phyloP scores from a whole-genome alignment of 2,329 filamentous ascomycete genomes.

The Aspergillus fumigatus region DNA sequence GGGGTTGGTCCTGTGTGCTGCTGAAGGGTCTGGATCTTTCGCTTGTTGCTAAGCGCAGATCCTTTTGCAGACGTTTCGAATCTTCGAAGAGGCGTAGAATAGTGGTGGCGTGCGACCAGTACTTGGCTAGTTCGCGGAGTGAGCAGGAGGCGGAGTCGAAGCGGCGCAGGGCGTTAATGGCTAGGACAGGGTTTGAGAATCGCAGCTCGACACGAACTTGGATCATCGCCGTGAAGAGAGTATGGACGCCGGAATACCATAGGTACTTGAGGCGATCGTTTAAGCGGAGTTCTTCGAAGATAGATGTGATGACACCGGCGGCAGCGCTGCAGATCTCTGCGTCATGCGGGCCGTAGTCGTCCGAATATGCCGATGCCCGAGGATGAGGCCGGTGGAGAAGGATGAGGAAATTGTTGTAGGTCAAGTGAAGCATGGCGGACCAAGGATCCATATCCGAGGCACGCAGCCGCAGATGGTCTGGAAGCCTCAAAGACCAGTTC shows the following conservation, averaged over 20 bases:
- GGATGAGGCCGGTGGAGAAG: constrained; percentile 43
- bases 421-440: constrained; percentile 42
- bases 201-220: constrained; percentile 44
- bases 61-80: constrained; percentile 40
- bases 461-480: constrained; percentile 38
- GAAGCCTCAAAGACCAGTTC: constrained; percentile 40
- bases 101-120: constrained; percentile 41
- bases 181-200: constrained; percentile 43
- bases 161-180: constrained; percentile 42
- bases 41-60: constrained; percentile 35
- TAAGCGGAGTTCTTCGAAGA: constrained; percentile 41
- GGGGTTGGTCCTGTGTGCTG: constrained; percentile 7
- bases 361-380: constrained; percentile 39
- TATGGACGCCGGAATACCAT: constrained; percentile 43
- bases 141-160: constrained; percentile 42
- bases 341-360: constrained; percentile 43
- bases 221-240: constrained; percentile 45
- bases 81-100: constrained; percentile 42
- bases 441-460: constrained; percentile 40
- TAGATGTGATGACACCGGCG: constrained; percentile 42
- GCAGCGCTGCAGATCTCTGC: constrained; percentile 44
- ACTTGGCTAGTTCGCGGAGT: constrained; percentile 38
- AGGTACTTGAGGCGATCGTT: constrained; percentile 40
- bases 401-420: constrained; percentile 45
- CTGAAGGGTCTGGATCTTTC: constrained; percentile 28